These are phyloP conservation scores for Fusarium pseudonygamai DNA, from an alignment of 2,329 filamentous ascomycete species.

Conservation along the genomic window DNA sequence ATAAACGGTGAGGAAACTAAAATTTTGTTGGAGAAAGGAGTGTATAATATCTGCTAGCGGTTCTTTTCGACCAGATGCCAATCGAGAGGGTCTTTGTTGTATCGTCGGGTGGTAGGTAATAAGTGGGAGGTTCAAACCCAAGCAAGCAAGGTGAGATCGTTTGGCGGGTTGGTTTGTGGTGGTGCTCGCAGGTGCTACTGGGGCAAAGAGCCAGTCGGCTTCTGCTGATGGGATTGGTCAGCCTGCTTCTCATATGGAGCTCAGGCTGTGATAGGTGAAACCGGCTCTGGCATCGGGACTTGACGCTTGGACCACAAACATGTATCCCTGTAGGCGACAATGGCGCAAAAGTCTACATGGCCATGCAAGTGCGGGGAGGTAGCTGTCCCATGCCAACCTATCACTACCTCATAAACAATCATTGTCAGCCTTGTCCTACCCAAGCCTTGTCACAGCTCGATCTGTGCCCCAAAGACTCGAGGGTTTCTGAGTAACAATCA, in stretches of 20 bases:
- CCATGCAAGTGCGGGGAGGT: slow-evolving; percentile 35
- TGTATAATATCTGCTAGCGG: neutral
- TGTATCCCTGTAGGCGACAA: slow-evolving; percentile 26
- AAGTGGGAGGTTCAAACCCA: slow-evolving; percentile 31
- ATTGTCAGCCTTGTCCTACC: slow-evolving; percentile 32
- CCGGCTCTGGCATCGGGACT: slow-evolving; percentile 26
- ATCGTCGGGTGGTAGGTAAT: neutral
- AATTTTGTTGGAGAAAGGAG: neutral
- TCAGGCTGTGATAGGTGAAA: slow-evolving; percentile 33
- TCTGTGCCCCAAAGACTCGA: slow-evolving; percentile 23
- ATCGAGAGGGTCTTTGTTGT: neutral
- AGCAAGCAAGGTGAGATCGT: slow-evolving; percentile 28
- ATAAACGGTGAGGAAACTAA: neutral
- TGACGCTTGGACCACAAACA: slow-evolving; percentile 30
- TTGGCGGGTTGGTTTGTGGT: slow-evolving; percentile 35
- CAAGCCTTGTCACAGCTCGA: slow-evolving; percentile 24
- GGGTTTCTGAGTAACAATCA: slow-evolving; percentile 10
- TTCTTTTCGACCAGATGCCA: neutral
- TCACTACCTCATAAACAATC: neutral
- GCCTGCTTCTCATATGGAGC: slow-evolving; percentile 18
- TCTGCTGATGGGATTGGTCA: slow-evolving; percentile 27
- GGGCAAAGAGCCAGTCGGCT: slow-evolving; percentile 35
- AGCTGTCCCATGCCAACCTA: slow-evolving; percentile 14
- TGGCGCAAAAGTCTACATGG: slow-evolving; percentile 28
- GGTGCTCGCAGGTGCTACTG: slow-evolving; percentile 34